Base-by-base conservation (phyloP, 768 basidiomycete species). In the Coprinopsis cinerea region DNA sequence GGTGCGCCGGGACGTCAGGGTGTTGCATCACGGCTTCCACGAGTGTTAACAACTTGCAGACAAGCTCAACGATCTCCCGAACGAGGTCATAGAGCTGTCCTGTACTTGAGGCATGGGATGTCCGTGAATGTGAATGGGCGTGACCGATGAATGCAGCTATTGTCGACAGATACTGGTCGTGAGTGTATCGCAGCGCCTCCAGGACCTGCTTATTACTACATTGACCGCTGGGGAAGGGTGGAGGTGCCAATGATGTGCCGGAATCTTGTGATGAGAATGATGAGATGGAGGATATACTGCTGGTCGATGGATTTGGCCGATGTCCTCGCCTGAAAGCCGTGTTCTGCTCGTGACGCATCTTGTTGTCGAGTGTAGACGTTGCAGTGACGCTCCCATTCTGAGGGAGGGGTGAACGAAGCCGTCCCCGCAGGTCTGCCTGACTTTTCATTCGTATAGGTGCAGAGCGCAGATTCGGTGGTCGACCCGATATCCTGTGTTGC, bases 61-160 rank as follows among this genome's bases (percentile, higher is more conserved):
- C 92, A 70, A 87, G 84, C 64, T 95, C 92, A 45, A 97, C 88
- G 41, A 93, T 88, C 67, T 95, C 91, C 45, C 87, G 81, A n/a
- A 94, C 91, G 47, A 97, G 80, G 57, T 97, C 93, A 61, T 96
- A 93, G 66, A 98, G 76, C 57, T 92, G 88, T 1, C 91, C 94
- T 14, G 92, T 94, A 53, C 86, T 91, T 4, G 92, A 90, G 0
- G 95, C 92, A 66, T 97, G 94, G 24, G 90, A 90, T 34, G 80
- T 75, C 39, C 90, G 83, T 18, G 89, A 85, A 72, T 97, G 90
- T 14, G 90, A 89, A 59, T 98, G 95, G 1, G 92, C 89, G 62
- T 97, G 93, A 1, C 94, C 95, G 58, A 99, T 96, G 64, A 99
- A 93, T 4, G 94, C 95, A 18, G 96, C 94, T 61, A 96, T 92